phyloP scores from a whole-genome alignment of 768 basidiomycete genomes.

The Termitomyces sp. region DNA sequence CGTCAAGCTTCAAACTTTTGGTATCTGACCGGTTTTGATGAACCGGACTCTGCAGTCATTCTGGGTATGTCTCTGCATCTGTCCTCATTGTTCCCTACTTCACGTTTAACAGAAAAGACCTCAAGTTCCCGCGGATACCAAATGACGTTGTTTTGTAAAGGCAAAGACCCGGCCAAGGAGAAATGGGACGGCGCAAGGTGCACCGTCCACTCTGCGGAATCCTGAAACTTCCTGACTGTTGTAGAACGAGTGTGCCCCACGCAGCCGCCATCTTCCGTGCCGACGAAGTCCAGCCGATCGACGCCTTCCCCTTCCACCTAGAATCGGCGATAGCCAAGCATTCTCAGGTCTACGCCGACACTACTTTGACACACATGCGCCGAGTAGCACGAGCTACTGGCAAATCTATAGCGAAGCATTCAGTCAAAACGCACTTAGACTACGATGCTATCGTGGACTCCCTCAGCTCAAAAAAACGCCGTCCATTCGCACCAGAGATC shows the following conservation, averaged over 20 bases:
- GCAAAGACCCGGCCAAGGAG: conserved; percentile 71
- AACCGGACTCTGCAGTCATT: conserved; percentile 86
- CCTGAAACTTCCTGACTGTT: neutral
- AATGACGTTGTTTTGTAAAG: conserved; percentile 81
- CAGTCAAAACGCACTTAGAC: conserved; percentile 33
- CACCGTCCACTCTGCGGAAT: neutral
- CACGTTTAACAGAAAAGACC: conserved; percentile 52
- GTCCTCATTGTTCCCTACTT: conserved; percentile 1
- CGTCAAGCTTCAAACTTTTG: conserved; percentile 90
- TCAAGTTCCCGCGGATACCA: conserved; percentile 72
- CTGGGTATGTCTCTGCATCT: conserved; percentile 48
- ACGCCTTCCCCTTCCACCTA: conserved; percentile 54
- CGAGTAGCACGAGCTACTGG: conserved; percentile 35
- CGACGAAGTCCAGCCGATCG: conserved; percentile 64
- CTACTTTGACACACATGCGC: conserved; percentile 31
- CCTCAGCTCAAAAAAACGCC: conserved; percentile 41
- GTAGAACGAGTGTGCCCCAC: conserved; percentile 62
- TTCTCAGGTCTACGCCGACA: conserved; percentile 51
- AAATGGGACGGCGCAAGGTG: conserved; percentile 90
- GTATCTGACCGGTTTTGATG: conserved; percentile 96
- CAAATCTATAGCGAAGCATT: conserved; percentile 55
- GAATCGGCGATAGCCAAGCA: conserved; percentile 47
- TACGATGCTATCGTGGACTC: conserved; percentile 54
- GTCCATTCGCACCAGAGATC: conserved; percentile 62
- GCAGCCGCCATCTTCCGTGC: conserved; percentile 69